Conservation (phyloP, 352 stramenopile species). For the Pythium coloratum region DNA sequence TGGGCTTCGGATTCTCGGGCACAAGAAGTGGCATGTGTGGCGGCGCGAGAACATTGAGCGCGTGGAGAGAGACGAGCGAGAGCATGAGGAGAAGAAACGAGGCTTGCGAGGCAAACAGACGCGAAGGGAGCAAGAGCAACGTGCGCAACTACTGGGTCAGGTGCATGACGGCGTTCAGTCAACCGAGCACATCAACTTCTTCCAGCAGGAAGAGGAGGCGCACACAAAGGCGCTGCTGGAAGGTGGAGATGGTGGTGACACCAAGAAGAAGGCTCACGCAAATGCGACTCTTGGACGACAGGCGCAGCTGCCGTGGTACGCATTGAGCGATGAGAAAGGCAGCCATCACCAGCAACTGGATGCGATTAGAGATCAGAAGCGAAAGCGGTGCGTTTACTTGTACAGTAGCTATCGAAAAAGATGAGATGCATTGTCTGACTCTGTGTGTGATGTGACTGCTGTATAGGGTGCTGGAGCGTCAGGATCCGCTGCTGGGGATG, state of each 20-base stretch:
- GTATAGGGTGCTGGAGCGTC: slow-evolving; percentile 14
- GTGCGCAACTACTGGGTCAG: slow-evolving; percentile 17
- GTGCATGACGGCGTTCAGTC: not conserved
- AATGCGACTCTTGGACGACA: slow-evolving; percentile 23
- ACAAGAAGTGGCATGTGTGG: slow-evolving; percentile 89
- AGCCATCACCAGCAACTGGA: not conserved
- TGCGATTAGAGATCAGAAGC: slow-evolving; percentile 6
- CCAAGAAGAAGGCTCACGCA: not conserved
- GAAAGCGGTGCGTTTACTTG: slow-evolving; percentile 12
- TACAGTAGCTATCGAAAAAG: not conserved
- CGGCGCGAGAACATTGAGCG: slow-evolving; percentile 81
- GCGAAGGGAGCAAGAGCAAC: slow-evolving; percentile 25
- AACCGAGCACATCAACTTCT: slow-evolving; percentile 29
- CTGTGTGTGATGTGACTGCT: not conserved
- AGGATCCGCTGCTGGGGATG: slow-evolving; percentile 22
- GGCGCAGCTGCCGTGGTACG: slow-evolving; percentile 28
- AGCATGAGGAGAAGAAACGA: slow-evolving; percentile 42
- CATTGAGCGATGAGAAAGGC: not conserved
- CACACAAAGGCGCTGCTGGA: slow-evolving; percentile 27
- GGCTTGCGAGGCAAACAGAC: slow-evolving; percentile 22
- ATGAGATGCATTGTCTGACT: not conserved
- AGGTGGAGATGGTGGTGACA: not conserved
- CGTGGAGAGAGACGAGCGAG: slow-evolving; percentile 62
- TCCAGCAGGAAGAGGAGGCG: slow-evolving; percentile 27
- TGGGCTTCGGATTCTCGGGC: slow-evolving; percentile 32